Evolutionary conservation across 1,284 basidiomycete genomes (phyloP), one percentile per base, ranked within the genome.

Genomic region (Takashimella koratensis): DNA sequence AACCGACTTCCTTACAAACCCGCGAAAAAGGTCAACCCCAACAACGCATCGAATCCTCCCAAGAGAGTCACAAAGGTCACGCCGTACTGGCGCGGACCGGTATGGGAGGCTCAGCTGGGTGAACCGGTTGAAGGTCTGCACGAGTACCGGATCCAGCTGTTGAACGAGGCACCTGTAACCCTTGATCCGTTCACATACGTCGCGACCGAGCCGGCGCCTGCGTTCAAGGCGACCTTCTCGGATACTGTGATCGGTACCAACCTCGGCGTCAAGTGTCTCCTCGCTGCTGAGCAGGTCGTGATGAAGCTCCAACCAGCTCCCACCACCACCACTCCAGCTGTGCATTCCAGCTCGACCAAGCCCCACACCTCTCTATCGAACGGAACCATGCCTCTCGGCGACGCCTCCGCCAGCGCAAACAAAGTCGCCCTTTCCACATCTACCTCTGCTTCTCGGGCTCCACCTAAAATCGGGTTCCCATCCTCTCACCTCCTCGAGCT

Each of bases 181-280:
- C 62, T 76, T 39, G 71, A 76, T 51, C 75, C 75, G 0, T 75
- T 76, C 62, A 64, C 58, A 1, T 76, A 67, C 52, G 49, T 54
- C 8, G 64, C 68, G 2, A 8, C 44, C 4, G 70, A 72, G 4
- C 57, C 66, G 0, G 45, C 47, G 4, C 70, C 63, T 21, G 24
- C 43, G 2, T 70, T 59, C 65, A 69, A 68, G 47, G 23, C 65
- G 6, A 63, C 56, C 6, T 68, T 60, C 48, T 54, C 63, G 4
- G 61, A 66, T 25, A 63, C 59, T 3, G 60, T 57, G 2, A 67
- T 74, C 4, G 70, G 70, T 1, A 42, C 49, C 3, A 60, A 60
- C 39, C 45, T 61, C 3, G 58, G 54, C 39, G 66, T 74, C 25
- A 56, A 50, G 30, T 67, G 65, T 23, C 57, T 74, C 4, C 53